These are phyloP conservation scores for Zygosaccharomyces bisporus DNA, from an alignment of 805 yeast genomes.

Conservation along the genomic window DNA sequence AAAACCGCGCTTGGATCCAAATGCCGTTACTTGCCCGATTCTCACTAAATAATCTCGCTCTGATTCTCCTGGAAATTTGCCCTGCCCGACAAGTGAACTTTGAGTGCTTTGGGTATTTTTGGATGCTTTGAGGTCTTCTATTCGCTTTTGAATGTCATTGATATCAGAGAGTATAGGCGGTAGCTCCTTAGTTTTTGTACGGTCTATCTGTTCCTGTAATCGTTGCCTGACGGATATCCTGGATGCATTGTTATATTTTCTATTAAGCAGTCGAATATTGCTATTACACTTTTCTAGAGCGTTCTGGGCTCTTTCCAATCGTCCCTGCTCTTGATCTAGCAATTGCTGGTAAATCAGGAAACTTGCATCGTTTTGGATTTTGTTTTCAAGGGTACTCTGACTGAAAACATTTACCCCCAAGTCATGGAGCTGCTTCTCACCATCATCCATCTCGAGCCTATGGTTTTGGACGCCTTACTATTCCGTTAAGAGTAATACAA, in stretches of 20 bases:
- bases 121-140: conserved; percentile 33
- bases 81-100: conserved; percentile 17
- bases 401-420: conserved; percentile 63
- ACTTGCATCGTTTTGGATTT: conserved; percentile 68
- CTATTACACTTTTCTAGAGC: conserved; percentile 43
- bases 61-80: conserved; percentile 62
- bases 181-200: conserved; percentile 49
- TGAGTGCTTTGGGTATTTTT: conserved; percentile 11
- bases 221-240: conserved; percentile 62
- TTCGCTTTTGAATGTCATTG: conserved; percentile 52
- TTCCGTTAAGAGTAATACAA: too few species aligned
- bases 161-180: conserved; percentile 56
- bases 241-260: conserved; percentile 49
- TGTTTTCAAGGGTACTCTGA: conserved; percentile 73
- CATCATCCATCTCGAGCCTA: conserved; percentile 8
- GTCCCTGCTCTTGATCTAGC: conserved; percentile 64
- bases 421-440: conserved; percentile 14
- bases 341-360: conserved; percentile 57
- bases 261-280: conserved; percentile 47
- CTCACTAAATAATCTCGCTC: conserved; percentile 77
- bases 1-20: conserved; percentile 67
- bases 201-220: conserved; percentile 50
- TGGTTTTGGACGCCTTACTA: not conserved
- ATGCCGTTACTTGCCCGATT: conserved; percentile 92
- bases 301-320: conserved; percentile 64